A percentile compares a stretch with the other conserved stretches of the same genome.
Evolutionary conservation across 2,329 filamentous ascomycete genomes (phyloP).

Genomic region (Stagonosporopsis cucurbitacearum): DNA sequence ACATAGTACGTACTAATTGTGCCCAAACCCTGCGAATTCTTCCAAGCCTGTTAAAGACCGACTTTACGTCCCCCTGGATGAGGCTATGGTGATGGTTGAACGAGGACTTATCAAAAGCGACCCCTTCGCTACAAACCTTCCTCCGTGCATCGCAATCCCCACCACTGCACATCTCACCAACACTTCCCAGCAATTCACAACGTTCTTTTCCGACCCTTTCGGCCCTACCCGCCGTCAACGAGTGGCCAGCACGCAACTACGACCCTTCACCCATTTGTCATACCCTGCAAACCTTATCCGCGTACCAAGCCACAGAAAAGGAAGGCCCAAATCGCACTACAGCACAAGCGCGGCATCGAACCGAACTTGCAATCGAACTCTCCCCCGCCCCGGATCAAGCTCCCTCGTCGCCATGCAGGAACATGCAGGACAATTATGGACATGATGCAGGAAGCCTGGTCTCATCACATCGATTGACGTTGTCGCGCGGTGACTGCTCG

Average conservation of each 20-base stretch:
- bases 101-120: neutral
- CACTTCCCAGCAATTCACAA: constrained; percentile 6
- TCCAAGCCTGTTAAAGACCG: too few relatives aligned
- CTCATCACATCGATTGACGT: constrained; percentile 9
- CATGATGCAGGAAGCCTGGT: constrained; percentile 7
- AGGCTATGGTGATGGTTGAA: neutral
- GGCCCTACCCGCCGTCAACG: constrained; percentile 11
- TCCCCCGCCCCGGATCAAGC: constrained; percentile 4
- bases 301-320: constrained; percentile 5
- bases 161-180: constrained; percentile 9
- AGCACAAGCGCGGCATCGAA: constrained; percentile 13
- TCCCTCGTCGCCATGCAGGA: neutral
- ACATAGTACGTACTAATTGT: neutral
- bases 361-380: constrained; percentile 11
- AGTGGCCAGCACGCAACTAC: neutral
- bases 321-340: constrained; percentile 11
- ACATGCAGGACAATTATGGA: neutral
- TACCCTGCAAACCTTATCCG: constrained; percentile 10
- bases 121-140: neutral
- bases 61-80: neutral
- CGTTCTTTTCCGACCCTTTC: constrained; percentile 8
- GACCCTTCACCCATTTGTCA: constrained; percentile 13
- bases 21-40: neutral
- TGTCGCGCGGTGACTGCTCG: neutral
- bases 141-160: neutral